Evolutionary conservation across 805 yeast genomes (phyloP), one percentile per base, ranked within the genome.

Genomic region (Sugiyamaella smithiae): DNA sequence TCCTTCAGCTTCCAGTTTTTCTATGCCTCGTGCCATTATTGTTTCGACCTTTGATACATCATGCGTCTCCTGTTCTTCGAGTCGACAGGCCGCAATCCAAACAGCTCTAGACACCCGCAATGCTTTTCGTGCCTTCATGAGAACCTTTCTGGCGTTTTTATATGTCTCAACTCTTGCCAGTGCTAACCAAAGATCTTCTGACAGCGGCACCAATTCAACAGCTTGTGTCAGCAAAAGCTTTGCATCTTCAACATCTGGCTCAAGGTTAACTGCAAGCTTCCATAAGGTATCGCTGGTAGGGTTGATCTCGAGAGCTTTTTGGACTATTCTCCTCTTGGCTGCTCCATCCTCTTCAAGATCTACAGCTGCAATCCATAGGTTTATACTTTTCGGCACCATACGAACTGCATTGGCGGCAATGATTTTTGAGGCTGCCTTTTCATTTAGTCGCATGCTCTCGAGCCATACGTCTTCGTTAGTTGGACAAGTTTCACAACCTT

Each of bases 391-490:
- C 0, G 80, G 75, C 51, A 82, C 78, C 56, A 67, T 73, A 47
- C 70, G 68, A 1, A 90, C 74, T 0, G 86, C 96, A 41, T 83
- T 81, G 0, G 84, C 76, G 1, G 82, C 81, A 9, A 89, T 72
- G 1, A 72, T 66, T 59, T 78, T 82, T 44, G 86, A 76, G 12
- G 74, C 61, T 41, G 78, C 75, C 7, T 64, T 59, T 2, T 66
- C 65, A 59, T 88, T 81, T 9, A 90, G 67, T 41, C 87, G 72
- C 4, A 91, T 70, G 59, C 77, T 83, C 54, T 87, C 96, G 5
- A 90, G 64, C 99, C 99, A 91, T 0, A 89, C 71, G 9, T 79
- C 84, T 50, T 82, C 95, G 55, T 73, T 78, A 33, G 68, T 69
- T 0, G 89, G 87, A 55, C 90, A 80, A 37, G 70, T 69, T 3